Percentiles rank a stretch among this genome's conserved stretches.
Evolutionary conservation across 2,329 filamentous ascomycete genomes (phyloP).

Genomic region (Sphaerostilbella broomeana): DNA sequence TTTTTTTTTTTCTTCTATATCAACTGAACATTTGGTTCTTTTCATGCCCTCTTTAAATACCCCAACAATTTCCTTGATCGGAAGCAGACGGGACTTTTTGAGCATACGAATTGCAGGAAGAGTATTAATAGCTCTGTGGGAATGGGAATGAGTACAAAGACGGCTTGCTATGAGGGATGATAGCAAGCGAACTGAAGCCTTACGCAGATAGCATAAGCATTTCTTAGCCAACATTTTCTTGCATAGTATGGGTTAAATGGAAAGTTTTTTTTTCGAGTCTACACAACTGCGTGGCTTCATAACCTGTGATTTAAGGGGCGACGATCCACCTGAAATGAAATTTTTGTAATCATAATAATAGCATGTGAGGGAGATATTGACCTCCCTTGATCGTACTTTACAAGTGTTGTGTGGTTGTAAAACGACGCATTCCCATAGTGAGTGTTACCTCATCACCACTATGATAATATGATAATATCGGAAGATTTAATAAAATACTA

Average conservation of each 20-base stretch:
- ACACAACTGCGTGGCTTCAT: no score
- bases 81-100: not conserved
- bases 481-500: no score
- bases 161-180: not conserved
- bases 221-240: constrained; percentile 9
- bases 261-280: not conserved
- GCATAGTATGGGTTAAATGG: constrained; percentile 14
- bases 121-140: not conserved
- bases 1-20: constrained; percentile 18
- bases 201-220: not conserved
- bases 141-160: not conserved
- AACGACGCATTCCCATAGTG: no score
- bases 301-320: no score
- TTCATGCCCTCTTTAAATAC: not conserved
- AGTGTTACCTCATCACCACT: no score
- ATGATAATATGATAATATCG: no score
- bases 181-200: not conserved
- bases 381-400: no score
- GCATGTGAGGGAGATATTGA: no score
- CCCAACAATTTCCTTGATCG: not conserved
- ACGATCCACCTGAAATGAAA: no score
- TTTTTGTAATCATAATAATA: no score
- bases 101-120: not conserved
- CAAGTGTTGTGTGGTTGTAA: no score
- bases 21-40: constrained; percentile 3